Percentiles rank a stretch among this genome's conserved stretches.
These are phyloP conservation scores for Arthroderma sp. DNA, from an alignment of 2,329 filamentous ascomycete species.

Conservation along the genomic window DNA sequence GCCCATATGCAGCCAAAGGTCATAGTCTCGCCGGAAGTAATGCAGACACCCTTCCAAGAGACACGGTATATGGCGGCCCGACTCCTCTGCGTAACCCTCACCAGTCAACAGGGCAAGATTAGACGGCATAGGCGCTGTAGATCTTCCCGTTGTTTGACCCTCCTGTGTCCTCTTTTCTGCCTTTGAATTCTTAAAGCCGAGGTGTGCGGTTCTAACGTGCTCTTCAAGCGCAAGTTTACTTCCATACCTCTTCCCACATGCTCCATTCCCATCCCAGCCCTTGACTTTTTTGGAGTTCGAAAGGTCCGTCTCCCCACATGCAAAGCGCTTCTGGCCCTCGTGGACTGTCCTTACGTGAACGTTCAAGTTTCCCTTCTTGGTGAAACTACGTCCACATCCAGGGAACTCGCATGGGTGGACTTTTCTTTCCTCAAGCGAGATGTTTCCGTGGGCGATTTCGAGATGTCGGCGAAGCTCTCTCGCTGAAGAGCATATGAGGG, in stretches of 20 bases:
- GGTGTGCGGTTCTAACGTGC: conserved; percentile 70
- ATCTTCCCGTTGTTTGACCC: conserved; percentile 10
- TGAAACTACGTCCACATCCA: conserved; percentile 65
- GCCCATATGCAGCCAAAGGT: conserved; percentile 44
- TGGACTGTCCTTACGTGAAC: conserved; percentile 68
- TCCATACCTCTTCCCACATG: conserved; percentile 62
- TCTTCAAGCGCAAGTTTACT: conserved; percentile 70
- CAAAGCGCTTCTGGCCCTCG: conserved; percentile 56
- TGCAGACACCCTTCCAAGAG: conserved; percentile 37
- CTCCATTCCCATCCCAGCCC: conserved; percentile 51
- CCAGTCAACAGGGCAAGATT: conserved; percentile 42
- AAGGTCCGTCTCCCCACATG: conserved; percentile 62
- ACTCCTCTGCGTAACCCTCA: conserved; percentile 40
- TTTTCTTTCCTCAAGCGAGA: conserved; percentile 47
- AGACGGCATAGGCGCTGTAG: conserved; percentile 15
- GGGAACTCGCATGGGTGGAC: conserved; percentile 52
- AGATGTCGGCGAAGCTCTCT: conserved; percentile 62
- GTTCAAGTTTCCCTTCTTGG: conserved; percentile 68
- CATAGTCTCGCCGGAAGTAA: conserved; percentile 45
- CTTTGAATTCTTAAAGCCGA: conserved; percentile 43
- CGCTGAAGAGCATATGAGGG: conserved; percentile 51
- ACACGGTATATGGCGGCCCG: conserved; percentile 39
- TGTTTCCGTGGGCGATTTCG: conserved; percentile 59
- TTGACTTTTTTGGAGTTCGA: conserved; percentile 43
- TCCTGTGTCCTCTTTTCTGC: conserved; percentile 23